Percentiles rank a stretch among this genome's conserved stretches.
Conservation (phyloP, 192 early-diverging fungal genomes). For the Phlyctochytrium bullatum region DNA sequence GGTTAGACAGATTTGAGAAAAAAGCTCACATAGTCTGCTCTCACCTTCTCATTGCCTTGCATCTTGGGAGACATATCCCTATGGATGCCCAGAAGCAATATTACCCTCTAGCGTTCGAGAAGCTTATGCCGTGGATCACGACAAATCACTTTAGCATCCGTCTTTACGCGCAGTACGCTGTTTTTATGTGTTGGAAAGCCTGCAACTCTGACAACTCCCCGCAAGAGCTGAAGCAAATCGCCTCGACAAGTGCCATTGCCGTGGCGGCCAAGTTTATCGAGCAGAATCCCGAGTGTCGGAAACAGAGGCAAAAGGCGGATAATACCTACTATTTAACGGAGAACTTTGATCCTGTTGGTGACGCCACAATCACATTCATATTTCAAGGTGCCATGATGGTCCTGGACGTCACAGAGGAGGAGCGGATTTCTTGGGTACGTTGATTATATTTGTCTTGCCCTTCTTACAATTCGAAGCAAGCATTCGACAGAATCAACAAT, state of each 20-base stretch:
- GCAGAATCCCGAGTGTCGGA: constrained; percentile 40
- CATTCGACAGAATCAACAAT: constrained; percentile 16
- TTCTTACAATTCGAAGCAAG: neutral
- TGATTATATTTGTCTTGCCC: no score
- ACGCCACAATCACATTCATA: constrained; percentile 56
- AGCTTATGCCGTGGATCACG: constrained; percentile 32
- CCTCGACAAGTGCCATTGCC: constrained; percentile 10
- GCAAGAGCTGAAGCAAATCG: neutral
- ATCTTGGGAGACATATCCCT: constrained; percentile 32
- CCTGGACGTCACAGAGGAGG: constrained; percentile 43
- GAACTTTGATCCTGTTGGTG: constrained; percentile 46
- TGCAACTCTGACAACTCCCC: constrained; percentile 1
- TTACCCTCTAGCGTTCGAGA: constrained; percentile 20
- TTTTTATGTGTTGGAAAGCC: constrained; percentile 2
- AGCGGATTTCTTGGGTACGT: constrained; percentile 36
- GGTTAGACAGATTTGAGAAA: constrained; percentile 28
- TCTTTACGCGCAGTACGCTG: constrained; percentile 32
- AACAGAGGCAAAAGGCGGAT: constrained; percentile 40
- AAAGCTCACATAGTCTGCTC: constrained; percentile 44
- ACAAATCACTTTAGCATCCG: constrained; percentile 42
- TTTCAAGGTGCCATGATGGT: constrained; percentile 40
- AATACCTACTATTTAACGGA: constrained; percentile 39
- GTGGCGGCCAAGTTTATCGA: constrained; percentile 32
- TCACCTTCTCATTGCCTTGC: constrained; percentile 37
- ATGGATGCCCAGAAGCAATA: constrained; percentile 17